Evolutionary conservation across 2,329 filamentous ascomycete genomes (phyloP).

Genomic region (Colletotrichum sp.): DNA sequence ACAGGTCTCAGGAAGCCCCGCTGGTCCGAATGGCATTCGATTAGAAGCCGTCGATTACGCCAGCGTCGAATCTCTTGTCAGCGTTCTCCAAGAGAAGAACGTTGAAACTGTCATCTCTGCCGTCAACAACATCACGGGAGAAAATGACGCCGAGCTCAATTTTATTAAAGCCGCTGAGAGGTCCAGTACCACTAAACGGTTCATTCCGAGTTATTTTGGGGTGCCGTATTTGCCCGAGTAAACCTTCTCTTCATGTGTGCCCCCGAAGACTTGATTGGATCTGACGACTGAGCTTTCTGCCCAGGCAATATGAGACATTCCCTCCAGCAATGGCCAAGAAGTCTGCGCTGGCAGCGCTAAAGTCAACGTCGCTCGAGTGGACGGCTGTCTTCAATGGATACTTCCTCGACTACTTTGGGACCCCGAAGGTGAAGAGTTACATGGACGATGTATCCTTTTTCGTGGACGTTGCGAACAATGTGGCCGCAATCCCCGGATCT

Average conservation of each 20-base stretch:
- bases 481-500: conserved; percentile 53
- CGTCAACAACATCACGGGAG: conserved; percentile 30
- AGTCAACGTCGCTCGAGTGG: conserved; percentile 37
- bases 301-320: not conserved
- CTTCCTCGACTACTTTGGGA: conserved; percentile 51
- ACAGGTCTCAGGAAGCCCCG: conserved; percentile 10
- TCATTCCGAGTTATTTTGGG: conserved; percentile 48
- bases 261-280: not conserved
- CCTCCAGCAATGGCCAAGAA: not conserved
- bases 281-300: fast-evolving
- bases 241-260: not conserved
- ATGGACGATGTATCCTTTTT: conserved; percentile 42
- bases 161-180: conserved; percentile 47
- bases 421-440: conserved; percentile 40
- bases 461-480: conserved; percentile 46
- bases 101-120: conserved; percentile 50
- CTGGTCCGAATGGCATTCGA: conserved; percentile 22
- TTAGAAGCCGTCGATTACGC: conserved; percentile 32
- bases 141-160: conserved; percentile 35
- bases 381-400: conserved; percentile 43
- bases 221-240: conserved; percentile 36
- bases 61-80: conserved; percentile 22
- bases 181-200: conserved; percentile 40
- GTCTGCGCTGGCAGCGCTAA: conserved; percentile 23
- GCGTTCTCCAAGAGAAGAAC: conserved; percentile 35